These are phyloP conservation scores for Talaromyces sp. DNA, from an alignment of 2,329 filamentous ascomycete genomes.

Conservation along the genomic window DNA sequence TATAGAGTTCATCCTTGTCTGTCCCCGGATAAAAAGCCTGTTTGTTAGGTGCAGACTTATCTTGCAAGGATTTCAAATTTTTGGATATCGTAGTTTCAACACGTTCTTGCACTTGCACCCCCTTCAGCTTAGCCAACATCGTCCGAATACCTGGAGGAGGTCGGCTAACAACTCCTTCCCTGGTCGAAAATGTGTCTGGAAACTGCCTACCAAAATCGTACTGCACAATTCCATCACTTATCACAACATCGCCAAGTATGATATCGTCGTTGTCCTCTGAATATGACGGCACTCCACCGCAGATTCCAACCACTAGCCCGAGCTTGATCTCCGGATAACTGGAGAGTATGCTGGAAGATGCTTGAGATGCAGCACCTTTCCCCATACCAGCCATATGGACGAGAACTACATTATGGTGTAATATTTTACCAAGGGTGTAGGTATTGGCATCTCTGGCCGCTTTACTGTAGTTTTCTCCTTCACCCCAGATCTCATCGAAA, in stretches of 20 bases:
- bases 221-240: slow-evolving; percentile 23
- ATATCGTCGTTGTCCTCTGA: not conserved
- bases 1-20: slow-evolving; percentile 17
- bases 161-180: not conserved
- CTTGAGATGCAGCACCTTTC: not conserved
- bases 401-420: not conserved
- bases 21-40: slow-evolving; percentile 14
- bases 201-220: slow-evolving; percentile 25
- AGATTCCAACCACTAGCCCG: not conserved
- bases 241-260: slow-evolving; percentile 25
- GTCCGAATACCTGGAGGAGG: not conserved
- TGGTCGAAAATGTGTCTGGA: slow-evolving; percentile 9
- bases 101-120: not conserved
- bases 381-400: not conserved
- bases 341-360: slow-evolving; percentile 20
- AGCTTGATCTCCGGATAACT: slow-evolving; percentile 23
- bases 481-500: slow-evolving; percentile 4
- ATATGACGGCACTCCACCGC: not conserved
- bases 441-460: not conserved
- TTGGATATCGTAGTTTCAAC: not conserved
- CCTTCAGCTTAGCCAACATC: not conserved
- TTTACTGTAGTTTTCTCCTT: not conserved
- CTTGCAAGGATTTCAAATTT: not conserved
- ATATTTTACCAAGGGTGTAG: not conserved
- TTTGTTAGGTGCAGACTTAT: not conserved